Evolutionary conservation across 169 alveolate genomes (phyloP), one percentile per base, ranked within the genome.

Genomic region (Babesia ovis): DNA sequence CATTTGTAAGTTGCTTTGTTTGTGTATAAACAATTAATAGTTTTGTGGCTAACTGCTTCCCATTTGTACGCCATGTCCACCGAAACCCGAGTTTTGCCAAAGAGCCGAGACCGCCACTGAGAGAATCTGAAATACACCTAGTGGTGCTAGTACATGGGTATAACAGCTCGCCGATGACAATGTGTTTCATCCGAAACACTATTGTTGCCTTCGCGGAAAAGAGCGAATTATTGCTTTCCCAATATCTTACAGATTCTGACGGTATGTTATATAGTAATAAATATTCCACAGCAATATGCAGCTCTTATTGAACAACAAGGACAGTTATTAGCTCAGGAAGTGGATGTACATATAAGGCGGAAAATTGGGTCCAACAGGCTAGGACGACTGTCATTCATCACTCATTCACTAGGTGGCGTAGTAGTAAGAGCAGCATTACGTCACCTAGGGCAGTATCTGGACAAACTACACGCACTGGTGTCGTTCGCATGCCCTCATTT

Each of bases 81-180:
- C 18, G 9, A 42, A 37, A 27, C 6, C 56, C 70, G 27, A 32
- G 2, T 14, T 18, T 3, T 6, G 9, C 29, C 23, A 45, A 43
- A 41, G 37, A 16, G 6, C 53, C 67, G 18, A 18, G 12, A 22
- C 32, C 18, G 31, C 54, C 54, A 1, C 41, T 45, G 23, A 8
- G 9, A 4, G 57, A 60, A 0, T 27, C 56, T 14, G 39, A 48
- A 1, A 22, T 18, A 27, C 74, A 64, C 50, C 46, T 68, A 12
- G 31, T 68, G 20, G 79, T 68, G 58, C 66, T 68, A 11, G 79
- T 68, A 12, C 79, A 68, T 31, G 79, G 79, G 18, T 68, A 68
- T 56, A 23, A 64, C 54, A 39, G 74, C 0, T 43, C 35, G 37
- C 74, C 74, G 37, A 27, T 64, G 1, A 35, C 74, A 16, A 64